Percentiles rank a stretch among this genome's conserved stretches.
These are phyloP conservation scores for Picea glauca DNA, from an alignment of 75 land plant species.

Conservation along the genomic window DNA sequence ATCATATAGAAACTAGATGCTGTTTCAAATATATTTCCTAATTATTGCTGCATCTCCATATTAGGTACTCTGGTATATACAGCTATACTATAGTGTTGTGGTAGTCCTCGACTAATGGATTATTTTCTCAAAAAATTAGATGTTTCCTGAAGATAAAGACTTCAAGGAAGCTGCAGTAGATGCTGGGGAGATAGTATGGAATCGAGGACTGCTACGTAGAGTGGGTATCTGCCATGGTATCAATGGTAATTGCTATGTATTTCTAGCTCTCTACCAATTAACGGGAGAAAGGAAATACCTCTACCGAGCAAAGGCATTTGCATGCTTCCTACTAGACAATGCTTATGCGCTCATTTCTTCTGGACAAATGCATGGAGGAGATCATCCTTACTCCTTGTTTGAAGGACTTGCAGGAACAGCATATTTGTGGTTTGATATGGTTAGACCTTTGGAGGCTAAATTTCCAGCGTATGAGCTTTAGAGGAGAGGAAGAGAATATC, in stretches of 20 bases:
- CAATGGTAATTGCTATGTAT: slow-evolving; percentile 85
- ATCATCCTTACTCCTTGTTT: slow-evolving; percentile 76
- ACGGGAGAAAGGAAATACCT: slow-evolving; percentile 61
- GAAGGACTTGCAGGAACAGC: slow-evolving; percentile 92
- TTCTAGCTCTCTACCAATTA: slow-evolving; percentile 69
- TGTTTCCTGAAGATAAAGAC: slow-evolving; percentile 53
- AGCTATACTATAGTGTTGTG: slow-evolving; percentile 1
- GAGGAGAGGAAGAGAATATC: not conserved
- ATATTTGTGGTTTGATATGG: slow-evolving; percentile 71
- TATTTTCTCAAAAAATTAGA: slow-evolving; percentile 36
- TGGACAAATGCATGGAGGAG: slow-evolving; percentile 88
- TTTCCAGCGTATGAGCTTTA: slow-evolving; percentile 93
- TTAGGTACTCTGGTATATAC: not conserved
- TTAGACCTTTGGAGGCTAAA: slow-evolving; percentile 49
- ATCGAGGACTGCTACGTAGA: slow-evolving; percentile 70
- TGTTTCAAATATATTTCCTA: too few relatives aligned
- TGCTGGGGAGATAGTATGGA: slow-evolving; percentile 94
- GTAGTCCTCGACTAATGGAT: not conserved
- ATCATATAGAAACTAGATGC: too few relatives aligned
- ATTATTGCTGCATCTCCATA: too few relatives aligned
- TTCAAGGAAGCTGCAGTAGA: slow-evolving; percentile 75
- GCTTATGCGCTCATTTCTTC: slow-evolving; percentile 52
- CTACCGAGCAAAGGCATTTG: slow-evolving; percentile 73
- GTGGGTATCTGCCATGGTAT: slow-evolving; percentile 93
- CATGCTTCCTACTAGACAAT: slow-evolving; percentile 60